Percentiles rank a stretch among this genome's conserved stretches.
These are phyloP conservation scores for Colletotrichum zoysiae DNA, from an alignment of 2,329 filamentous ascomycete species.

Conservation along the genomic window DNA sequence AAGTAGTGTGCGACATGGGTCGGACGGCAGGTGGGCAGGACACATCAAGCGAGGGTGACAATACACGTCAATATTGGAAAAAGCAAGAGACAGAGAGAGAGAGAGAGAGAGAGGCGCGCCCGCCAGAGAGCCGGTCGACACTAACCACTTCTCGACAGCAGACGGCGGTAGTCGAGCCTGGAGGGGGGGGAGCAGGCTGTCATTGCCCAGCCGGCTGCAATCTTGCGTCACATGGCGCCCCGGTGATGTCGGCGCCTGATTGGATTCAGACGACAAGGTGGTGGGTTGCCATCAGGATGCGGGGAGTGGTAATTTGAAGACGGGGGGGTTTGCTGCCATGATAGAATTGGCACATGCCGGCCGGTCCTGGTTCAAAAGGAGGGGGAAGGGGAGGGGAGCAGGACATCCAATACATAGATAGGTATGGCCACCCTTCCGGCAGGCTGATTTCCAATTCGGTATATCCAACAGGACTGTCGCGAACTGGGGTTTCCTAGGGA, in stretches of 20 bases:
- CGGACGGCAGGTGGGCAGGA: conserved; percentile 6
- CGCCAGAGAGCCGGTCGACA: conserved; percentile 1
- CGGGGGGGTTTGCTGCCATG: conserved; percentile 1
- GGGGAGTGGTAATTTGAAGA: conserved; percentile 35
- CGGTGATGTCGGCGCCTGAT: conserved; percentile 30
- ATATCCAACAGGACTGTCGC: neutral
- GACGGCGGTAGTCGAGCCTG: conserved; percentile 2
- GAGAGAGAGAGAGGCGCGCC: neutral
- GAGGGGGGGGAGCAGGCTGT: neutral
- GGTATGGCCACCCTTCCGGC: neutral
- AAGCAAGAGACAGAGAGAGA: neutral
- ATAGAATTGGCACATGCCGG: conserved; percentile 19
- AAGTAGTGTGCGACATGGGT: conserved; percentile 7
- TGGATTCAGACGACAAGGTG: conserved; percentile 12
- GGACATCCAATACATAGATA: neutral
- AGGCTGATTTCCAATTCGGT: conserved; percentile 31
- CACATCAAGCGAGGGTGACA: neutral
- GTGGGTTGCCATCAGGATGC: conserved; percentile 37
- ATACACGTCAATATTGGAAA: conserved; percentile 6
- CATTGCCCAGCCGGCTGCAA: conserved; percentile 28
- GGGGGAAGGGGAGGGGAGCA: neutral
- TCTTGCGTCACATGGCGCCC: conserved; percentile 41
- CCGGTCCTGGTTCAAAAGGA: neutral
- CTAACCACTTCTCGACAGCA: neutral
- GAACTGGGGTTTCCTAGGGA: neutral